Base-by-base conservation (phyloP, 2,329 filamentous ascomycete genomes). In the Monosporascus sp. region DNA sequence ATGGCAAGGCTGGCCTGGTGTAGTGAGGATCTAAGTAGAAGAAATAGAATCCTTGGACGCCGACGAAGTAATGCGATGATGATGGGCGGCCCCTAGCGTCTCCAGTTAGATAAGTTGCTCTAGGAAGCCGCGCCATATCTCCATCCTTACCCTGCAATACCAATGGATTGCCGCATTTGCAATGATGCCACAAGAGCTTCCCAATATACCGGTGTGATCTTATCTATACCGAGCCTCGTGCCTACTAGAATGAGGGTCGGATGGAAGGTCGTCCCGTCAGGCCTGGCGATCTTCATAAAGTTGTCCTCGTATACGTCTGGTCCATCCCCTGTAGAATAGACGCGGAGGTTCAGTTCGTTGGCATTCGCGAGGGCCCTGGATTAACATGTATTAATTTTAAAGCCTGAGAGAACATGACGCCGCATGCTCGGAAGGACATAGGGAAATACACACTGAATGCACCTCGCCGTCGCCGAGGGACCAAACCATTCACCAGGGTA, bases 401-500 rank as follows among this genome's bases (percentile, higher is more conserved):
- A 9, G 40, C 22, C 27, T 19, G 5, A 22, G 14, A 19, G 45
- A 49, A 19, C 38, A n/a, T n/a, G 22, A 46, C 2, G 5, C 11
- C 14, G 22, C 11, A 16, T 27, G 51, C 14, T 43, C 8, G 17
- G 22, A 16, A 7, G 16, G 49, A 17, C 7, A 40, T 36, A 36
- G 8, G 22, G 14, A 22, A 47, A 26, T 46, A 73, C 88, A 69
- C 75, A 95, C 91, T 94, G 87, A 61, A 99, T 97, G 70, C 94
- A 97, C 53, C 87, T 85, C 47, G 94, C 92, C 9, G 94, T 95
- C 7, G 94, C 94, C 19, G 91, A 97, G n/a, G 94, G 94, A 0
- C 94, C 94, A 72, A 99, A 99, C 94, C 94, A 99, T 72, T 97
- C 91, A 38, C 94, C 94, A 0, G 94, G 94, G 65, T 95, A 90